A percentile compares a stretch with the other conserved stretches of the same genome.
Conservation (phyloP, 768 basidiomycete species). For the Amanita subjunquillea region DNA sequence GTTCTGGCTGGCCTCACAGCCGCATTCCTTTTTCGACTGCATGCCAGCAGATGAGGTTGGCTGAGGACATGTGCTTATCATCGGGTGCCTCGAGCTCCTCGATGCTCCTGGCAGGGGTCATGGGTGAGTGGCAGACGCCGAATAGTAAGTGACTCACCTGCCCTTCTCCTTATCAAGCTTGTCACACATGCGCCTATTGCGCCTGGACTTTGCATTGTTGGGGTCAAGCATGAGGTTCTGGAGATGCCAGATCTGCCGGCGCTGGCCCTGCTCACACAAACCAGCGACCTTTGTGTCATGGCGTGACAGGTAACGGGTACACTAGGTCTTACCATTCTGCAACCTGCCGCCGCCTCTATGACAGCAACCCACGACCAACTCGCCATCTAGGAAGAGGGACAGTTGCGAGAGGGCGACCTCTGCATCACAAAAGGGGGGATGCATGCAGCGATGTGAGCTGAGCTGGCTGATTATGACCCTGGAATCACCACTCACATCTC, state of each 20-base stretch:
- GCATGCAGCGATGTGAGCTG: no score
- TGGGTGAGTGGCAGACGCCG: not conserved
- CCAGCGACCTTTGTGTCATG: conserved; percentile 84
- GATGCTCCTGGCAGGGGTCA: conserved; percentile 56
- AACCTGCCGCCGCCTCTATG: no score
- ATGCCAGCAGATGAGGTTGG: conserved; percentile 70
- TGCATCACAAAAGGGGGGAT: no score
- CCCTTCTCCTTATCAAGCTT: conserved; percentile 91
- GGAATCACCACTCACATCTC: no score
- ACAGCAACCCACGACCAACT: no score
- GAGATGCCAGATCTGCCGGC: conserved; percentile 88
- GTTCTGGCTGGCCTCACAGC: conserved; percentile 57
- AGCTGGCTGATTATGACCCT: no score
- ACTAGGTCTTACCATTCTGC: no score
- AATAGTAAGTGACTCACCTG: conserved; percentile 39
- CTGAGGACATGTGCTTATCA: conserved; percentile 70
- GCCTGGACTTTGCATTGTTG: conserved; percentile 81
- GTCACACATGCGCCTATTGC: conserved; percentile 84
- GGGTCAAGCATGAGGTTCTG: conserved; percentile 87
- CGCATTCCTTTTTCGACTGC: conserved; percentile 76
- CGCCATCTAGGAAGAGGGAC: no score
- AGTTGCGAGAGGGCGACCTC: no score
- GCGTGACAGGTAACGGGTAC: no score
- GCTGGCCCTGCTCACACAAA: conserved; percentile 84
- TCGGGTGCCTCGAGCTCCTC: conserved; percentile 79